Conservation (phyloP, 106 monocot genomes). For the Dendrobium catenatum region DNA sequence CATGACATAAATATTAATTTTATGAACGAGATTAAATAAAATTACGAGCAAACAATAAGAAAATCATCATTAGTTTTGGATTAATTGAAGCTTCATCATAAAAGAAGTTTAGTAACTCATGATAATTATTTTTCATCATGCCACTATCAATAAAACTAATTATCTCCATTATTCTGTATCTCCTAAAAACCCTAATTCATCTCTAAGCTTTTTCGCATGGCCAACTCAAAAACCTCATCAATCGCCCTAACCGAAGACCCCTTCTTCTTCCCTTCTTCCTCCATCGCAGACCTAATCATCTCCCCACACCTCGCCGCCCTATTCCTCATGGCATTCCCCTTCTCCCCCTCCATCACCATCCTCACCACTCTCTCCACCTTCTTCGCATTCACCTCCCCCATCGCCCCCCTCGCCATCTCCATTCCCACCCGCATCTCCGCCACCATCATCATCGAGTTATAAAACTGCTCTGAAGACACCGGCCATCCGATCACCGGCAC, state of each 20-base stretch:
- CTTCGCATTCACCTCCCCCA: constrained; percentile 2
- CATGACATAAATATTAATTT: no score
- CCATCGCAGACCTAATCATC: constrained; percentile 13
- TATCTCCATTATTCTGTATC: no score
- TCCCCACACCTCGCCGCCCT: neutral
- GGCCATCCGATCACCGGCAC: constrained; percentile 44
- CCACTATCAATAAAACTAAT: no score
- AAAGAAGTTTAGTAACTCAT: no score
- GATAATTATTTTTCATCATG: no score
- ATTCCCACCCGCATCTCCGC: constrained; percentile 26
- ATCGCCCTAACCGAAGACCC: constrained; percentile 14
- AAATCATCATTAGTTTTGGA: no score
- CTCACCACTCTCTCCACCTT: constrained; percentile 13
- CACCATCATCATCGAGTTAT: constrained; percentile 27
- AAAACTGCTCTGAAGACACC: constrained; percentile 26
- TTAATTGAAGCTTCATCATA: no score
- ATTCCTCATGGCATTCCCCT: constrained; percentile 12
- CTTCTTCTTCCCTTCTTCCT: constrained; percentile 1
- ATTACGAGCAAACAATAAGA: no score
- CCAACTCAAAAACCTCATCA: constrained; percentile 4
- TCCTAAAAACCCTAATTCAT: no score
- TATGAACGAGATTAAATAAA: no score
- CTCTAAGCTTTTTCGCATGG: neutral
- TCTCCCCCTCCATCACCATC: constrained; percentile 24
- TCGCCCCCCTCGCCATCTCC: constrained; percentile 22